These are phyloP conservation scores for Ananas comosus DNA, from an alignment of 176 grass and related monocot species.

Conservation along the genomic window DNA sequence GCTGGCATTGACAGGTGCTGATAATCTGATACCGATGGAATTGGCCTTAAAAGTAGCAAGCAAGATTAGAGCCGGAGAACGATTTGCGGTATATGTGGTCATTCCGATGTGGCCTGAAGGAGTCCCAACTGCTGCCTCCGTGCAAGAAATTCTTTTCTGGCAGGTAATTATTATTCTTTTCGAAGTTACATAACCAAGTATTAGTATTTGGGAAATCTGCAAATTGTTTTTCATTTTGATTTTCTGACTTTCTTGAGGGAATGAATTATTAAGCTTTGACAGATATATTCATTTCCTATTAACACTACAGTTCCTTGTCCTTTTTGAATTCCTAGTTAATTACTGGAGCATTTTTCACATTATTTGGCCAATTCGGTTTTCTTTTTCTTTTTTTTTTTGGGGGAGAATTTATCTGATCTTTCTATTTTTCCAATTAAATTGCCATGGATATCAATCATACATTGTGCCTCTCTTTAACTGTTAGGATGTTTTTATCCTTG, in stretches of 20 bases:
- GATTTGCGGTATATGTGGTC: constrained; percentile 87
- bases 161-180: constrained; percentile 39
- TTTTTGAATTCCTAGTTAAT: too few relatives aligned
- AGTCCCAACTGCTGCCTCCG: constrained; percentile 53
- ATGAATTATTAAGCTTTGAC: neutral
- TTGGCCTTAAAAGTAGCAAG: constrained; percentile 83
- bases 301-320: too few relatives aligned
- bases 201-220: neutral
- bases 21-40: constrained; percentile 95
- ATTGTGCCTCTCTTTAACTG: neutral
- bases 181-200: neutral
- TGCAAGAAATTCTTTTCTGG: constrained; percentile 95
- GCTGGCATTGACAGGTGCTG: constrained; percentile 44
- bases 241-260: neutral
- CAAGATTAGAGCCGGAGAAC: constrained; percentile 70
- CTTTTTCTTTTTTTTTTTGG: too few relatives aligned
- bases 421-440: neutral
- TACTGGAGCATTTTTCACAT: too few relatives aligned
- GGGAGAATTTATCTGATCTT: neutral
- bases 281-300: too few relatives aligned
- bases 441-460: neutral
- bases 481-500: neutral
- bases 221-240: neutral
- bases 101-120: constrained; percentile 99
- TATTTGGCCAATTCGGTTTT: too few relatives aligned